Evolutionary conservation across 2,329 filamentous ascomycete genomes (phyloP).

Genomic region (Chrysosporium keratinophilum): DNA sequence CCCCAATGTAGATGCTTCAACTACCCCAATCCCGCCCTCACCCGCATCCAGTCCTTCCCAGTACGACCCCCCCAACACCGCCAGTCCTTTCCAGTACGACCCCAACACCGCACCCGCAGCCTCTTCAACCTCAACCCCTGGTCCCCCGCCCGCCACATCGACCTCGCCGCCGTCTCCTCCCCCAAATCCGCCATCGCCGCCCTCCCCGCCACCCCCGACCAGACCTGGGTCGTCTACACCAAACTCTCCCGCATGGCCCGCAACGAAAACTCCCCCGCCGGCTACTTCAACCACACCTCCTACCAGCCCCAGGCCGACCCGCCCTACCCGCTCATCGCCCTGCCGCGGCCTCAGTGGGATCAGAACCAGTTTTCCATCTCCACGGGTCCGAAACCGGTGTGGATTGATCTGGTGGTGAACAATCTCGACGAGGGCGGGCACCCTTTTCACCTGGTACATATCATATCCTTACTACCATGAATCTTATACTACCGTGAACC

Average conservation of each 20-base stretch:
- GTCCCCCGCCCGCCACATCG: constrained; percentile 14
- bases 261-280: constrained; percentile 36
- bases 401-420: constrained; percentile 43
- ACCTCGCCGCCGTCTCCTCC: constrained; percentile 23
- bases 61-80: constrained; percentile 16
- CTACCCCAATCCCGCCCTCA: constrained; percentile 37
- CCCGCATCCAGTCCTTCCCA: constrained; percentile 30
- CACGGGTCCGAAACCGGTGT: constrained; percentile 24
- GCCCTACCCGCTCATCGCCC: constrained; percentile 25
- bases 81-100: constrained; percentile 30
- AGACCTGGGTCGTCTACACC: constrained; percentile 39
- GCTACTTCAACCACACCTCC: constrained; percentile 41
- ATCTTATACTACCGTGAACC: not conserved
- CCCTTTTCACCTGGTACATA: constrained; percentile 42
- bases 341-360: constrained; percentile 34
- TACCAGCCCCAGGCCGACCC: constrained; percentile 34
- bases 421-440: constrained; percentile 43
- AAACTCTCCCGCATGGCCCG: constrained; percentile 38
- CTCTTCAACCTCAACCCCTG: constrained; percentile 7
- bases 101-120: not conserved
- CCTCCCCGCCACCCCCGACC: constrained; percentile 26
- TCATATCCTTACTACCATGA: not conserved
- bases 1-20: constrained; percentile 32
- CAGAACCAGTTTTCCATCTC: constrained; percentile 33
- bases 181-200: constrained; percentile 21